Percentiles rank a stretch among this genome's conserved stretches.
These are phyloP conservation scores for Fusarium penzigii DNA, from an alignment of 2,329 filamentous ascomycete species.

Conservation along the genomic window DNA sequence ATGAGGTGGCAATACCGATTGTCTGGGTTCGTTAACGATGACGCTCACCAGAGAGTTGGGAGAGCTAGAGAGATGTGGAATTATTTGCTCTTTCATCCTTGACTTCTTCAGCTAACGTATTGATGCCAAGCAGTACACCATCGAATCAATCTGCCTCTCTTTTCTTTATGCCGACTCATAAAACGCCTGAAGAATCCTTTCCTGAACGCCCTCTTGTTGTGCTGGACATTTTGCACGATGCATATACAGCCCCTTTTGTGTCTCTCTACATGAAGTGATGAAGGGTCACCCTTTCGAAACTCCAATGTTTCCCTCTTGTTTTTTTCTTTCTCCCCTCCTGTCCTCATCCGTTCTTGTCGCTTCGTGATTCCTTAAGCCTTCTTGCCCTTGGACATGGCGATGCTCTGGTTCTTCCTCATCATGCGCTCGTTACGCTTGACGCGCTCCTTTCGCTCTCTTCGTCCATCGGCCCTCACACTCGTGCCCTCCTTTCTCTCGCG, in stretches of 20 bases:
- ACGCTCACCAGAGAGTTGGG: too few relatives aligned
- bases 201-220: neutral
- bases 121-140: too few relatives aligned
- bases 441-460: slow-evolving; percentile 66
- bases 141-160: too few relatives aligned
- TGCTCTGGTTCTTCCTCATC: slow-evolving; percentile 66
- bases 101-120: too few relatives aligned
- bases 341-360: neutral
- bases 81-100: too few relatives aligned
- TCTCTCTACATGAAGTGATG: neutral
- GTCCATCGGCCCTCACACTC: slow-evolving; percentile 61
- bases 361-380: slow-evolving; percentile 14
- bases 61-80: too few relatives aligned
- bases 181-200: neutral
- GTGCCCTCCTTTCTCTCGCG: slow-evolving; percentile 62
- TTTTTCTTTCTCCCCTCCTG: neutral
- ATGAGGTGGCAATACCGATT: too few relatives aligned
- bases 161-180: neutral
- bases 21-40: too few relatives aligned
- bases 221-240: neutral
- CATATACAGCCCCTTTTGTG: neutral
- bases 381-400: slow-evolving; percentile 19
- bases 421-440: slow-evolving; percentile 71
- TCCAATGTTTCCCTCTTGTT: slow-evolving; percentile 1
- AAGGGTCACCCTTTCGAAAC: neutral